phyloP scores from a whole-genome alignment of 2,329 filamentous ascomycete genomes.

The Cladosporium phlei region DNA sequence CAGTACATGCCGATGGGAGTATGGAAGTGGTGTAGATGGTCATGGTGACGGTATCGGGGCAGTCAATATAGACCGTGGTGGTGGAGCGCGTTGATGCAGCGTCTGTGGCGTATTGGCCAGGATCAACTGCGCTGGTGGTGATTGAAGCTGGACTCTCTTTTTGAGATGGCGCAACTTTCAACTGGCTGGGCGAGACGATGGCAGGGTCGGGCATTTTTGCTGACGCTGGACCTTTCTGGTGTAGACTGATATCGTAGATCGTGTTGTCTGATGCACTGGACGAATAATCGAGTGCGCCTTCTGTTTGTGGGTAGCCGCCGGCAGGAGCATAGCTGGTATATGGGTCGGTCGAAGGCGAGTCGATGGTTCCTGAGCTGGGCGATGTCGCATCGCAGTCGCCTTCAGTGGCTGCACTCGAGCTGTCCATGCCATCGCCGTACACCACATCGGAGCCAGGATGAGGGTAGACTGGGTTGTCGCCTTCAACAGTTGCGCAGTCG shows the following conservation, averaged over 20 bases:
- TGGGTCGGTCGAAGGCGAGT: constrained; percentile 5
- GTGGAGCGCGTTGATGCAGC: constrained; percentile 3
- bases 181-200: too few relatives aligned
- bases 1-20: constrained; percentile 17
- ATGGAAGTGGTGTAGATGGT: constrained; percentile 18
- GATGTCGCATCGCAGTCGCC: constrained; percentile 30
- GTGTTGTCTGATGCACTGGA: neutral
- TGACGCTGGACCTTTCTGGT: neutral
- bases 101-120: neutral
- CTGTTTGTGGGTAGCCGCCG: neutral
- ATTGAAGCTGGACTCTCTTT: too few relatives aligned
- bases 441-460: constrained; percentile 37
- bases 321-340: constrained; percentile 5
- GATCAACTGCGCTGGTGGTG: too few relatives aligned
- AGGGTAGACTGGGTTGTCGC: constrained; percentile 37
- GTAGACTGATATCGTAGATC: neutral
- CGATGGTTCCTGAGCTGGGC: neutral
- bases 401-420: constrained; percentile 22
- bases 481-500: constrained; percentile 36
- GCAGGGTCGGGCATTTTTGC: too few relatives aligned
- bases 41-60: constrained; percentile 22
- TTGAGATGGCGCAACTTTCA: too few relatives aligned
- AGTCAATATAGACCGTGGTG: constrained; percentile 21
- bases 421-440: constrained; percentile 34
- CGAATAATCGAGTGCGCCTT: neutral